phyloP scores from a whole-genome alignment of 495 filamentous ascomycete genomes.

The Apiosordaria backusii region DNA sequence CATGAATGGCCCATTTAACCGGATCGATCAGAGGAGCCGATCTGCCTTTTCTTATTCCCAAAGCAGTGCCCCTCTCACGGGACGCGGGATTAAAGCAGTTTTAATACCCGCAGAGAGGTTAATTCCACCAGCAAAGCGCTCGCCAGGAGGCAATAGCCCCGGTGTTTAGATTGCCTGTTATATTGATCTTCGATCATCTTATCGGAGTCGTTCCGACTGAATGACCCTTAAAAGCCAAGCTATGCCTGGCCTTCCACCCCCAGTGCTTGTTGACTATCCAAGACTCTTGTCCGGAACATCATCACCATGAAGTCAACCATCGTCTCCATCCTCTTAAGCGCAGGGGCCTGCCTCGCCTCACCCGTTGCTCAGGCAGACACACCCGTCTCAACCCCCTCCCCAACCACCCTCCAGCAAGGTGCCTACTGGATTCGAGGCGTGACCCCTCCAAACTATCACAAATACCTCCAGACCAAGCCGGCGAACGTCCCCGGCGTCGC shows the following conservation, averaged over 20 bases:
- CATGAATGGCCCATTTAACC: not conserved
- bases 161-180: constrained; percentile 2
- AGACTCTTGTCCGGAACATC: not conserved
- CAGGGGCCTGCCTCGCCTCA: constrained; percentile 16
- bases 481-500: constrained; percentile 47
- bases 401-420: constrained; percentile 44
- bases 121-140: not conserved
- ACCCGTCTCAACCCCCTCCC: constrained; percentile 21
- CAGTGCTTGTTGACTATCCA: not conserved
- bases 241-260: not conserved
- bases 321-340: constrained; percentile 17
- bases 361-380: constrained; percentile 17
- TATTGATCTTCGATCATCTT: not conserved
- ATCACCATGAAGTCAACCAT: constrained; percentile 16
- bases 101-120: not conserved
- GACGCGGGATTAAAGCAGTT: constrained; percentile 1
- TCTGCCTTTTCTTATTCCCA: not conserved
- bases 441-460: constrained; percentile 57
- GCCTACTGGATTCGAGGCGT: constrained; percentile 63
- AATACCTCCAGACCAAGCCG: constrained; percentile 58
- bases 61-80: not conserved
- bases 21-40: not conserved
- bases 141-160: not conserved
- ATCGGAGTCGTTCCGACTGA: not conserved
- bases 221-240: not conserved